Evolutionary conservation across 140 eudicot species (phyloP).

Genomic region (Oenanthe javanica): DNA sequence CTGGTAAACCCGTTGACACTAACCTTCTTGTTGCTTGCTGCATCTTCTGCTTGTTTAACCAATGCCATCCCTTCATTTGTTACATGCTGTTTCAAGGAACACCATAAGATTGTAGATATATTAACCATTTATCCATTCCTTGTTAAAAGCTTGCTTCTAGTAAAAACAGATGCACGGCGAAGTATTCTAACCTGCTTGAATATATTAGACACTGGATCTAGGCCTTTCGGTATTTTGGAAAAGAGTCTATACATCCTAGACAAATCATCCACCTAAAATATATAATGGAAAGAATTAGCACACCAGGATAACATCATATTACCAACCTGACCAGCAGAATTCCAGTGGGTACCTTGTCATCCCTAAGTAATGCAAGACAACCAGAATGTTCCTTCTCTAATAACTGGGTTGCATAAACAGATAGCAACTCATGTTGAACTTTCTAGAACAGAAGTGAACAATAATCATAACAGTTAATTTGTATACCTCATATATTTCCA

Average conservation of each 20-base stretch:
- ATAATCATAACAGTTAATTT: neutral
- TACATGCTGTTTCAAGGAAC: constrained; percentile 55
- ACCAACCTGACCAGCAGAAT: neutral
- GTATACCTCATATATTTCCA: too few relatives aligned
- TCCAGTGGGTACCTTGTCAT: constrained; percentile 61
- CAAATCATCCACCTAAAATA: constrained; percentile 71
- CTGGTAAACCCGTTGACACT: neutral
- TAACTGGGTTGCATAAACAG: constrained; percentile 78
- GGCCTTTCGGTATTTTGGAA: constrained; percentile 67
- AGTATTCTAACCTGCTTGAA: constrained; percentile 73
- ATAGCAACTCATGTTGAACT: constrained; percentile 77
- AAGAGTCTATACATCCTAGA: constrained; percentile 89
- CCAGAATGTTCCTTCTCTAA: constrained; percentile 97
- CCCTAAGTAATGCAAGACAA: constrained; percentile 92
- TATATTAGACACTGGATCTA: constrained; percentile 81
- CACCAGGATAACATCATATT: neutral
- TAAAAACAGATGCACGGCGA: neutral
- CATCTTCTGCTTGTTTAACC: constrained; percentile 96
- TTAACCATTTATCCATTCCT: neutral
- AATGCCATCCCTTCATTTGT: constrained; percentile 88
- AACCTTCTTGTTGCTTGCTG: constrained; percentile 82
- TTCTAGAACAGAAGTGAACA: constrained; percentile 28
- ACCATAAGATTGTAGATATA: neutral
- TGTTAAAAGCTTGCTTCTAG: neutral
- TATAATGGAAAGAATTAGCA: neutral